Conservation (phyloP, 345 rosid species). For the Physaria fendleri region DNA sequence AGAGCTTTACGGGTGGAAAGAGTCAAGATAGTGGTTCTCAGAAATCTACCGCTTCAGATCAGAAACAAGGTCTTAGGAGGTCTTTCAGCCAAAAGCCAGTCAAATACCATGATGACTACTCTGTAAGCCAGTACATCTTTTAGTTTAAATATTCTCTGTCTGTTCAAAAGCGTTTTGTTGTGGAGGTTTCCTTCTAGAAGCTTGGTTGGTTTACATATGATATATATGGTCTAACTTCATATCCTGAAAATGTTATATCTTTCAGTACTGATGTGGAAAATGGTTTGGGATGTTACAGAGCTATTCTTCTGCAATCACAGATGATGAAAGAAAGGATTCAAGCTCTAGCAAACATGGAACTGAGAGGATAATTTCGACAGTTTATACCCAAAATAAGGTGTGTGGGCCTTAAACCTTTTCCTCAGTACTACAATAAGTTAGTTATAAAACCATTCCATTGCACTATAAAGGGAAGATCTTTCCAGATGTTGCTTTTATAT, state of each 20-base stretch:
- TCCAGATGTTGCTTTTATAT: background rate
- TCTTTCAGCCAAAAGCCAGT: constrained; percentile 67
- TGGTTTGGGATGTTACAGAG: constrained; percentile 47
- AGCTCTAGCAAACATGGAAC: constrained; percentile 36
- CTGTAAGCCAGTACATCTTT: constrained; percentile 70
- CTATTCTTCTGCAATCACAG: constrained; percentile 81
- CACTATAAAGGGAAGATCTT: no score
- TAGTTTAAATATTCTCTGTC: no score
- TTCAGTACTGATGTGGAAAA: background rate
- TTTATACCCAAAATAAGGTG: constrained; percentile 77
- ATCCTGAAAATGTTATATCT: background rate
- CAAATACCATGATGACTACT: constrained; percentile 71
- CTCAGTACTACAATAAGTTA: background rate
- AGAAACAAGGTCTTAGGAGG: constrained; percentile 52
- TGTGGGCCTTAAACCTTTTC: background rate
- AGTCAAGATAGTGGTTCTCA: constrained; percentile 29
- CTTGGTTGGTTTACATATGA: background rate
- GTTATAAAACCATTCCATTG: no score
- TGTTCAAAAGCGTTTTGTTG: background rate
- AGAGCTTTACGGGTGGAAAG: constrained; percentile 34
- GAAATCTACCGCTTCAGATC: constrained; percentile 38
- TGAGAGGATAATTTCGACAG: constrained; percentile 64
- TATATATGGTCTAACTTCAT: background rate
- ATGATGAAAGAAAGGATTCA: constrained; percentile 68
- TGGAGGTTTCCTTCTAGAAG: background rate